These are phyloP conservation scores for Gillenia trifoliata DNA, from an alignment of 306 rosid species.

Conservation along the genomic window DNA sequence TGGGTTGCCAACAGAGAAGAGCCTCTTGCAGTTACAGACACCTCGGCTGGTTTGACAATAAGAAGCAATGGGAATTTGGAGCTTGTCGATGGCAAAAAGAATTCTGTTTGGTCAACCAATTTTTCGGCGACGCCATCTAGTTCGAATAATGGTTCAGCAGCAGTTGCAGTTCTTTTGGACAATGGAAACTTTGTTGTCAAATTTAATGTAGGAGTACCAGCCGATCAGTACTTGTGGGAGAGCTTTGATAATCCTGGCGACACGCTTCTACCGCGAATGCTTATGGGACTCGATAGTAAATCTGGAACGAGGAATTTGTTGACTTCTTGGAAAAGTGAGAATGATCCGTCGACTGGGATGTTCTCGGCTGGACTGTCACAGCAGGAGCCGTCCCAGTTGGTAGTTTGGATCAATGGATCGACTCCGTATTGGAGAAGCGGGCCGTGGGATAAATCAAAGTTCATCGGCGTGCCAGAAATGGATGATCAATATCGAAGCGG, in stretches of 20 bases:
- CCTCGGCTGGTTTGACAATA: background rate
- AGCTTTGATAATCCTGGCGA: constrained; percentile 33
- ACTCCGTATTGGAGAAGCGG: constrained; percentile 48
- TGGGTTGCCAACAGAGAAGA: constrained; percentile 5
- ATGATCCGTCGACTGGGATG: constrained; percentile 38
- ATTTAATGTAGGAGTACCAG: background rate
- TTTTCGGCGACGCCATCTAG: background rate
- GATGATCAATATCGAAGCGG: constrained; percentile 26
- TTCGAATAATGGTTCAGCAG: constrained; percentile 6
- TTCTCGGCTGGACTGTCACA: constrained; percentile 23
- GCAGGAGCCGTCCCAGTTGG: constrained; percentile 27
- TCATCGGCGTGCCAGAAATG: constrained; percentile 35
- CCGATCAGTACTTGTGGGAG: constrained; percentile 24
- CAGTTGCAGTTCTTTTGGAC: constrained; percentile 26
- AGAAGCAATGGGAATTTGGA: constrained; percentile 27
- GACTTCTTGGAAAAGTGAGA: constrained; percentile 33
- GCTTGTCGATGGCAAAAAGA: constrained; percentile 18
- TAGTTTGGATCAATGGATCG: constrained; percentile 27
- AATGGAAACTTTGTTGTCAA: constrained; percentile 25
- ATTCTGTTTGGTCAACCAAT: constrained; percentile 27
- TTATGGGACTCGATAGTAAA: constrained; percentile 20
- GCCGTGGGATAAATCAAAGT: constrained; percentile 47
- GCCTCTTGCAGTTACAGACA: background rate
- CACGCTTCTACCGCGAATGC: constrained; percentile 28
- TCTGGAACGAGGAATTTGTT: constrained; percentile 18